Evolutionary conservation across 1,284 basidiomycete species (phyloP), one percentile per base, ranked within the genome.

Genomic region (Phellinidium pouzarii): DNA sequence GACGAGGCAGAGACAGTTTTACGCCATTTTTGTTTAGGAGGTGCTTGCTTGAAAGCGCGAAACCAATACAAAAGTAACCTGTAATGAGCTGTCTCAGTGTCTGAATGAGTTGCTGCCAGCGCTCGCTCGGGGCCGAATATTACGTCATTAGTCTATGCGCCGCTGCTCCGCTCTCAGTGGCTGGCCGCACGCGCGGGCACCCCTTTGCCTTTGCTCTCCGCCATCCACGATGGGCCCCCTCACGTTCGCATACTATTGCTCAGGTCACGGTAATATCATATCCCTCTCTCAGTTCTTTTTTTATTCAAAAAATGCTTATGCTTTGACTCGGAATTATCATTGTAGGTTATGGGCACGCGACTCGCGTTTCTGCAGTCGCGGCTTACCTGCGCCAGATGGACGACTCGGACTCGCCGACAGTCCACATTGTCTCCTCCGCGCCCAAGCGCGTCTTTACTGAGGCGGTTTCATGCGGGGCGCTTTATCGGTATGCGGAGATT

Each of bases 291-390:
- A 22, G n/a, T n/a, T n/a, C n/a, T n/a, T n/a, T n/a, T n/a, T n/a
- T n/a, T 25, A 20, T 22, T 43, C 8, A 22, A 34, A 29, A 23
- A 23, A 57, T 54, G n/a, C 23, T 11, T 20, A 40, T 38, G 20
- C 5, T 40, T n/a, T 22, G 3, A 9, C 27, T 25, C 37, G 9
- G 17, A 19, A n/a, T 43, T 5, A n/a, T 34, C 31, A 11, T 7
- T 34, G 31, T 58, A 85, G 82, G 83, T 25, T 87, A 83, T 57
- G 84, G 84, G 7, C 84, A 87, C 62, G 84, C 83, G 20, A 87
- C 84, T 4, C 77, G 84, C 31, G 84, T 87, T 8, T 84, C 82
- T 37, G 84, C 84, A 1, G 79, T 87, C 58, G 71, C 80, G 6
- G 68, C 71, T 43, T 76, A 81, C 57, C 68, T 87, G 12, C 68